Evolutionary conservation across 1,284 basidiomycete species (phyloP), one percentile per base, ranked within the genome.

Genomic region (Termitomyces sp.): DNA sequence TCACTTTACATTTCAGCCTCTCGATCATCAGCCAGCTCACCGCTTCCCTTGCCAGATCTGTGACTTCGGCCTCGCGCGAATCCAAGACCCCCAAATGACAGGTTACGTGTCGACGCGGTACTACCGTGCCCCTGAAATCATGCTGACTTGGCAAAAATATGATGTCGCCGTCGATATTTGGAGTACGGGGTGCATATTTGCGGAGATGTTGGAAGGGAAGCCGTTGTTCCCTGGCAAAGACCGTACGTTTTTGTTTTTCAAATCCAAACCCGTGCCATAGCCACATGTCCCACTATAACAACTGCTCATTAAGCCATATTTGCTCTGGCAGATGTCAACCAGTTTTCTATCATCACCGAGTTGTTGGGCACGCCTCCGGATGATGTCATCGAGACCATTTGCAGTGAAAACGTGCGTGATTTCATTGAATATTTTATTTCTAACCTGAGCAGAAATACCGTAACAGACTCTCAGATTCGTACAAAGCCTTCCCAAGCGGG

Each of bases 61-160:
- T 70, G 96, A 98, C 75, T 99, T 99, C 73, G 96, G 96, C 62
- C 81, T 99, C 26, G 96, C 96, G 17, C 90, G 96, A 55, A 93
- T 90, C 61, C 92, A 94, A 73, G 97, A 99, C 71, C 96, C 96
- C 7, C 97, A 99, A 73, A 99, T 99, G 97, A 99, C 97, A 4
- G 97, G 97, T 59, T 99, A 99, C 70, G 96, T 99, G 61, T 98
- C 95, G 58, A 99, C 96, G 55, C 82, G 97, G 64, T 99, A 99
- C 76, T 99, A 99, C 73, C 90, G 97, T 53, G 97, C 96, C 3
- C 96, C 96, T 6, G 96, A 99, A 73, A 99, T 99, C 77, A 99
- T 99, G 97, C 82, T 99, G 68, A 99, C 96, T 45, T 99, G 97
- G 97, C 96, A 99, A 73, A 99, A 99, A 77, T 99, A 99, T 77